These are phyloP conservation scores for Paramecium biaurelia DNA, from an alignment of 73 alveolate species.

Conservation along the genomic window DNA sequence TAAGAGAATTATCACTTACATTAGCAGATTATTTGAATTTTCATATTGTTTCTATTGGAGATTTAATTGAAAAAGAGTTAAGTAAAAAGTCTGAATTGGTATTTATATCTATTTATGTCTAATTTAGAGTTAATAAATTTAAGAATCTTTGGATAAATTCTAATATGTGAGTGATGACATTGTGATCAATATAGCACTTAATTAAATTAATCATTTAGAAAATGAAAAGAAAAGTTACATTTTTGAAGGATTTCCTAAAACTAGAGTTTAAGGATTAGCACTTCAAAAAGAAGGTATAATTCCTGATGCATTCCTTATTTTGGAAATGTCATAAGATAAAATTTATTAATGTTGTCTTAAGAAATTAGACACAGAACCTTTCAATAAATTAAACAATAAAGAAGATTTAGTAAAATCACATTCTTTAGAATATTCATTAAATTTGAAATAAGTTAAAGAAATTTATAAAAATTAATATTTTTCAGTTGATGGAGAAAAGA, in stretches of 20 bases:
- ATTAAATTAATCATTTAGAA: conserved; percentile 80
- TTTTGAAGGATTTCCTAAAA: conserved; percentile 96
- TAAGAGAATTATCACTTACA: conserved; percentile 79
- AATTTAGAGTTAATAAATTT: conserved; percentile 53
- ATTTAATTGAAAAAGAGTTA: conserved; percentile 84
- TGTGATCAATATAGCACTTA: conserved; percentile 81
- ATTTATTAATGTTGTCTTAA: conserved; percentile 27
- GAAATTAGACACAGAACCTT: conserved; percentile 16
- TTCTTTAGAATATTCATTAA: conserved; percentile 69
- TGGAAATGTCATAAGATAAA: conserved; percentile 62
- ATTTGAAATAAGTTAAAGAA: conserved; percentile 83
- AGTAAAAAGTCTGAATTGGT: conserved; percentile 77
- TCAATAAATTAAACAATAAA: background rate
- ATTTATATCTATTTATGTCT: conserved; percentile 50
- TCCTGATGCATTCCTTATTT: conserved; percentile 89
- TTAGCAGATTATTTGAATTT: conserved; percentile 78
- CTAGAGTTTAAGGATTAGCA: conserved; percentile 92
- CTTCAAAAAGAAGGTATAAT: conserved; percentile 90
- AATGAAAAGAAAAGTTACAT: conserved; percentile 85
- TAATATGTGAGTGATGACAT: conserved; percentile 85
- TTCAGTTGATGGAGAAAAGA: conserved; percentile 76
- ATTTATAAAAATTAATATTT: conserved; percentile 77
- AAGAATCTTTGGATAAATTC: conserved; percentile 55
- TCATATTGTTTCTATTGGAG: conserved; percentile 78
- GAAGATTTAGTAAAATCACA: conserved; percentile 44